phyloP scores from a whole-genome alignment of 352 stramenopile species.

The Thraustochytrium aureum region DNA sequence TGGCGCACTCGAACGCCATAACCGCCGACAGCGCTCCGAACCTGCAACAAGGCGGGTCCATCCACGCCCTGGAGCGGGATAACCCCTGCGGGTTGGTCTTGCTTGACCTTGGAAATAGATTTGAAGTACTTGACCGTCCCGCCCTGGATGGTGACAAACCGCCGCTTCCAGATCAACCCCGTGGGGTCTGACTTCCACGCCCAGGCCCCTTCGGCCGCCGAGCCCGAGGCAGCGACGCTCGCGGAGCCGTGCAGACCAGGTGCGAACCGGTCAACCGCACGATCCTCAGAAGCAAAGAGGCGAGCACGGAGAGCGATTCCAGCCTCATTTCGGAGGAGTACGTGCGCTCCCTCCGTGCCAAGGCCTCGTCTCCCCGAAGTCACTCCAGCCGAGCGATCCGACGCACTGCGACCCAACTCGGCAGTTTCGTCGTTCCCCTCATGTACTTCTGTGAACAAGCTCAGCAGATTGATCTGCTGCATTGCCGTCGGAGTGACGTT shows the following conservation, averaged over 20 bases:
- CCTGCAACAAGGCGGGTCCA: not conserved
- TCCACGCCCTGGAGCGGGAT: not conserved
- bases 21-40: not conserved
- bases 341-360: not conserved
- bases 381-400: too few species aligned
- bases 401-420: not conserved
- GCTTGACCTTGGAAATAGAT: not conserved
- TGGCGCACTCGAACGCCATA: not conserved
- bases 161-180: slow-evolving; percentile 18
- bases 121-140: slow-evolving; percentile 45
- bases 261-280: not conserved
- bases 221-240: not conserved
- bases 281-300: not conserved
- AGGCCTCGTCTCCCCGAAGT: not conserved
- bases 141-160: slow-evolving; percentile 21
- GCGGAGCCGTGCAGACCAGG: not conserved
- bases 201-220: not conserved
- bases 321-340: slow-evolving; percentile 24
- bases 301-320: not conserved
- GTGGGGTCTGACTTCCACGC: slow-evolving; percentile 47
- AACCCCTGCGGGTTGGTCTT: slow-evolving; percentile 1
- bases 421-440: not conserved
- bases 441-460: not conserved
- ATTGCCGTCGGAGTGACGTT: slow-evolving; percentile 34
- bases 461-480: not conserved